phyloP scores from a whole-genome alignment of 371 early-diverging fungal species.

The Saksenaea vasiformis region DNA sequence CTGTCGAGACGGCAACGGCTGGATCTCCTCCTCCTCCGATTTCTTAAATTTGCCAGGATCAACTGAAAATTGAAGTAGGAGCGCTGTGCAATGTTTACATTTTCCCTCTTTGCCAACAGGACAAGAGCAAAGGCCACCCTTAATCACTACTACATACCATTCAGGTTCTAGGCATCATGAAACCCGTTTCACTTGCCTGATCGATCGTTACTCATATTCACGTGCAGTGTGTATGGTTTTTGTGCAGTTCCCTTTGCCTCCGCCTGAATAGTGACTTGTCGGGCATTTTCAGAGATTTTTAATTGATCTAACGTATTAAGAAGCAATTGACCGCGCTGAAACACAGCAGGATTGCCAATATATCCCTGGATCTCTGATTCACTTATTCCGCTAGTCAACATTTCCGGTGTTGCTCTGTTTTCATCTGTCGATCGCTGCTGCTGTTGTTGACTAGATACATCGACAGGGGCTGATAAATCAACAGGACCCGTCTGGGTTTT shows the following conservation, averaged over 20 bases:
- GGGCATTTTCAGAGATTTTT: not conserved
- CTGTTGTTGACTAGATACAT: not conserved
- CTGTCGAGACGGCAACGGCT: too few relatives aligned
- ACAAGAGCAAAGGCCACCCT: conserved; percentile 17
- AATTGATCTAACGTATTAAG: conserved; percentile 11
- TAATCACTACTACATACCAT: conserved; percentile 1
- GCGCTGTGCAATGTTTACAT: conserved; percentile 22
- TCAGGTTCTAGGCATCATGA: not conserved
- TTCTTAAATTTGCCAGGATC: conserved; percentile 11
- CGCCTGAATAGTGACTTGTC: conserved; percentile 7
- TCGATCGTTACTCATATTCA: not conserved
- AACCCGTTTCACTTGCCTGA: not conserved
- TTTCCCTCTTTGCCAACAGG: conserved; percentile 21
- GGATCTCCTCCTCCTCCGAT: too few relatives aligned
- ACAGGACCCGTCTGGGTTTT: not conserved
- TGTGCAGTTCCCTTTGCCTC: conserved; percentile 13
- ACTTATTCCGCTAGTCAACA: not conserved
- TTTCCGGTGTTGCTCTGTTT: not conserved
- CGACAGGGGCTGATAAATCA: not conserved
- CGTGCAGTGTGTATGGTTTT: conserved; percentile 10
- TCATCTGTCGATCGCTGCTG: not conserved
- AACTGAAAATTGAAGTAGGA: conserved; percentile 15
- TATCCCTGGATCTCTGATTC: conserved; percentile 6
- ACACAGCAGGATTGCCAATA: conserved; percentile 17
- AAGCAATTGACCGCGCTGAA: conserved; percentile 13